Base-by-base conservation (phyloP, 106 monocot genomes). In the Acorus gramineus region DNA sequence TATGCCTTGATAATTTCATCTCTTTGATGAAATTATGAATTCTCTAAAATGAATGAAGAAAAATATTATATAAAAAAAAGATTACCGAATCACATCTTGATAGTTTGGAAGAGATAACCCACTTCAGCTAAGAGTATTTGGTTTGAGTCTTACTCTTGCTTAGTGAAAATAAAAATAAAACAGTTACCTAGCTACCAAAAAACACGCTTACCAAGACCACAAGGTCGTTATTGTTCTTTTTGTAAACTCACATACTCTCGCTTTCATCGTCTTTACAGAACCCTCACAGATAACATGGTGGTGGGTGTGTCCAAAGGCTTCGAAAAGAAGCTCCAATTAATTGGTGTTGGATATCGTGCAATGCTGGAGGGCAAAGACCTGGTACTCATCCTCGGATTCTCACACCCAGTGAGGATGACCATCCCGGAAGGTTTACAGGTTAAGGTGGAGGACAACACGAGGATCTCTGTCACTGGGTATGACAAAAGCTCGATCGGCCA, bases 291-390 rank as follows among this genome's bases (percentile, higher is more conserved):
- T 65, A 95, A 90, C 90, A 95, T 95, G 90, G 84, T 95, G 9
- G 80, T 95, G 6, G 94, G 90, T 11, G 94, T 95, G 14, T 90
- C 90, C 2, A 90, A 90, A 71, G 94, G 94, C 63, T 95, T 90
- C 67, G 94, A 95, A 55, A 95, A 95, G 69, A 74, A 74, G 42
- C 82, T 95, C 63, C 86, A 80, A 55, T 60, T 95, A 53, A 72
- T 95, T 4, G 94, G 94, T 14, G 90, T 95, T 3, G 94, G 94
- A 8, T 95, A 90, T 72, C 86, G 90, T 57, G 94, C 94, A 0
- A 67, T 70, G 66, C 42, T 95, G 63, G 94, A 95, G 64, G 90
- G 84, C 62, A 81, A 50, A 13, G 86, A 84, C 61, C 69, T 95
- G 58, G 84, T 95, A 4, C 70, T 95, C 14, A 90, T 69, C 66